Conservation (phyloP, 202 grass and related monocot genomes). For the Schoenoplectus tabernaemontani region DNA sequence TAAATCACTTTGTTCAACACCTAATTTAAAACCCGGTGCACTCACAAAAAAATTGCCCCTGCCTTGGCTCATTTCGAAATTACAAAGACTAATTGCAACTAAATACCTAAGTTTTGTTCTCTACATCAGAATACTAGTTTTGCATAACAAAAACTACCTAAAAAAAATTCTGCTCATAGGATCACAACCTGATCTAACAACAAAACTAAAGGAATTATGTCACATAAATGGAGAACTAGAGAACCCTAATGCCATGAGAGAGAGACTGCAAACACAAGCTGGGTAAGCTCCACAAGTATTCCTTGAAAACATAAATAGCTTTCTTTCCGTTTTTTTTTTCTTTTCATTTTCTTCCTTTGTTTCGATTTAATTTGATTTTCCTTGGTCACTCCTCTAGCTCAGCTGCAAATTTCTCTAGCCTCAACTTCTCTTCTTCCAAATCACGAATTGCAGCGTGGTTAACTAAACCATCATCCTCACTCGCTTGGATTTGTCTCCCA, state of each 20-base stretch:
- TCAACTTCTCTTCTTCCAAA: slow-evolving; percentile 65
- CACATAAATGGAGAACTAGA: background rate
- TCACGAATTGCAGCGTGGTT: slow-evolving; percentile 82
- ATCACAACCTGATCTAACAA: background rate
- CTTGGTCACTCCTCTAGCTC: slow-evolving; percentile 52
- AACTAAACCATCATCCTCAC: slow-evolving; percentile 66
- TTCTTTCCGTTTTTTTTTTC: background rate
- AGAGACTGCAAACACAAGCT: background rate
- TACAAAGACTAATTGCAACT: too few relatives aligned
- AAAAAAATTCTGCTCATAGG: too few relatives aligned
- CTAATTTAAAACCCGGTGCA: background rate
- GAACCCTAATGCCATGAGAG: background rate
- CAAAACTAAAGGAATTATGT: background rate
- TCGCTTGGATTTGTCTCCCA: slow-evolving; percentile 60
- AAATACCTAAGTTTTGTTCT: background rate
- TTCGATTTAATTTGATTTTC: background rate
- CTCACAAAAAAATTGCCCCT: background rate
- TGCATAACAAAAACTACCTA: slow-evolving; percentile 16
- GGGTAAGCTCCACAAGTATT: background rate
- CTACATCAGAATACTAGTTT: background rate
- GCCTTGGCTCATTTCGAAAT: background rate
- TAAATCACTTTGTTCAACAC: background rate
- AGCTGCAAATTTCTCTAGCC: slow-evolving; percentile 70
- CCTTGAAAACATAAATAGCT: background rate
- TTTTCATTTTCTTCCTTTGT: background rate